Evolutionary conservation across 768 basidiomycete species (phyloP), one percentile per base, ranked within the genome.

Genomic region (Melanogaster broomeanus): DNA sequence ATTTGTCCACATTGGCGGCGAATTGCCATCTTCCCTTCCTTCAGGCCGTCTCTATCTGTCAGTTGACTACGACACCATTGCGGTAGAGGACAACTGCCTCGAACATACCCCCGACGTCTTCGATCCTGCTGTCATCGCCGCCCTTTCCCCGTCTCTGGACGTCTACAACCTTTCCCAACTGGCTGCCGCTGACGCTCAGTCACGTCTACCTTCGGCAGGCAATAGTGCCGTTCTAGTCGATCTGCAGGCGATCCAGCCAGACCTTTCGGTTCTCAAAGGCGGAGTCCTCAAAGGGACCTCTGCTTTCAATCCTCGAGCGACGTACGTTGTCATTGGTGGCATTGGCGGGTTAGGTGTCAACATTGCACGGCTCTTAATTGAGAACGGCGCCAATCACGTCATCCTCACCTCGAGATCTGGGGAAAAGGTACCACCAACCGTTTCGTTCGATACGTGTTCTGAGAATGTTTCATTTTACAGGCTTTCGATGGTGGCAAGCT

Each of bases 341-440:
- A 16, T 42, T 24, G 40, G 40, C 9, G 40, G 40, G 22, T 22
- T 42, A 3, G 40, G 40, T 16, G 10, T 42, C 16, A 12, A 16
- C 16, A 21, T 42, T 16, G 21, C 40, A 24, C 4, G 24, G 10
- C 24, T 22, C 40, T 12, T 42, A 22, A 22, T 42, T 21, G 40
- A 59, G 47, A 35, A 50, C 37, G 27, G 47, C 31, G 62, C 62
- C 43, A 57, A 54, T 22, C 54, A 64, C 37, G 55, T 64, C 13
- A 39, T 62, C 13, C 48, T 64, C 21, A 58, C 63, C 4, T 58
- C 56, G 11, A 59, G 61, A 24, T 51, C 56, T 28, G 61, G 61
- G 10, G 13, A 4, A 7, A 42, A 42, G 40, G 40, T 24, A 24
- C 3, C n/a, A n/a, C n/a, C n/a, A n/a, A n/a, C n/a, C n/a, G 19